Evolutionary conservation across 2,329 filamentous ascomycete genomes (phyloP).

Genomic region (Cladosporium sp.): DNA sequence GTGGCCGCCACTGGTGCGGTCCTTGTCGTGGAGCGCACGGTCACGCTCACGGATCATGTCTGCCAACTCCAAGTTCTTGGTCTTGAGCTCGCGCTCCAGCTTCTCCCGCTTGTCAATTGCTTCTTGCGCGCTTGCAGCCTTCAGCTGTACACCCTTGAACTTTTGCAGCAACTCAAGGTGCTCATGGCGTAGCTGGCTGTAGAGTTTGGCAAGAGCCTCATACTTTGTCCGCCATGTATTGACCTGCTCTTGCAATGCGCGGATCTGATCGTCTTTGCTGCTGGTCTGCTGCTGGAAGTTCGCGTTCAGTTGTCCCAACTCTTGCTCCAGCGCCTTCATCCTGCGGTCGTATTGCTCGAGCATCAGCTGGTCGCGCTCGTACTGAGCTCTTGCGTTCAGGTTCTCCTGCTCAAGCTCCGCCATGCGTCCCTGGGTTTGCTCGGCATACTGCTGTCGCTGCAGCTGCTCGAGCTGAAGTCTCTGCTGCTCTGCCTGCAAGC

Average conservation of each 20-base stretch:
- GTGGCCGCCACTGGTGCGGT: slow-evolving; percentile 77
- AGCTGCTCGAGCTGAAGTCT: slow-evolving; percentile 86
- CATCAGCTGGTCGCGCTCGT: slow-evolving; percentile 95
- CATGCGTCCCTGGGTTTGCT: slow-evolving; percentile 92
- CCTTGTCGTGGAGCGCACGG: slow-evolving; percentile 86
- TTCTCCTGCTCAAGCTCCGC: slow-evolving; percentile 95
- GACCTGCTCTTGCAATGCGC: slow-evolving; percentile 88
- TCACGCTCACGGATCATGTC: slow-evolving; percentile 98
- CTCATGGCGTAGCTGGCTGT: slow-evolving; percentile 91
- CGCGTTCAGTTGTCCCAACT: slow-evolving; percentile 73
- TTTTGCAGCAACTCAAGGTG: slow-evolving; percentile 93
- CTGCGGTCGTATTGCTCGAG: slow-evolving; percentile 91
- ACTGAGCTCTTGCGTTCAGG: slow-evolving; percentile 86
- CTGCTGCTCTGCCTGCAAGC: slow-evolving; percentile 81
- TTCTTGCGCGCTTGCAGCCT: slow-evolving; percentile 94
- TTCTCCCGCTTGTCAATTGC: slow-evolving; percentile 93
- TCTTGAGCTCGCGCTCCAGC: slow-evolving; percentile 95
- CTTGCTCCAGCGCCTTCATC: slow-evolving; percentile 86
- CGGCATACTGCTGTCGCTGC: slow-evolving; percentile 79
- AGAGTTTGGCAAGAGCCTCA: slow-evolving; percentile 91
- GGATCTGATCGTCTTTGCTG: slow-evolving; percentile 92
- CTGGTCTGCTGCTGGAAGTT: slow-evolving; percentile 79
- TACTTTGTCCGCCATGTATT: slow-evolving; percentile 98
- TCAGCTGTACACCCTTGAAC: slow-evolving; percentile 92
- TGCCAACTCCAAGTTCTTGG: slow-evolving; percentile 96